Evolutionary conservation across 176 grass and related monocot species (phyloP), one percentile per base, ranked within the genome.

Genomic region (Eleusine coracana): DNA sequence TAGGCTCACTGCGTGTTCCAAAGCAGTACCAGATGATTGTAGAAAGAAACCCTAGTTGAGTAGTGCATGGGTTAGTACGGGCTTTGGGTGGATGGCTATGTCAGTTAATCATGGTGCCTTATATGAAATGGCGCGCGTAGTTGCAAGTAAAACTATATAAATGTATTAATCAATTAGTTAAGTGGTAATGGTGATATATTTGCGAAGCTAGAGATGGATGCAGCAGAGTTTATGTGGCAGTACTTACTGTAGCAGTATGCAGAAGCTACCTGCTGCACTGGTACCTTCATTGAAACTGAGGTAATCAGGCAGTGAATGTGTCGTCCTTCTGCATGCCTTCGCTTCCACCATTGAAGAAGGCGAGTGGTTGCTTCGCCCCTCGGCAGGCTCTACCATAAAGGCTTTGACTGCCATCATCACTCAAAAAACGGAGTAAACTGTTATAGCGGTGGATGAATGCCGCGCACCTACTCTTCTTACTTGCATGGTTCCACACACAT

Each of bases 271-370:
- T 38, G 40, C 68, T 71, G 78, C 71, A n/a, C 40, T 62, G 70
- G 40, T 37, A 51, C 25, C 66, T 82, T 85, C 71, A 90, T 79
- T 93, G 91, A 90, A 84, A 85, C 77, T 85, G 85, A 82, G 74
- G 74, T 65, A 85, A 75, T 85, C 73, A 75, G 45, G 49, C 49
- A 88, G 68, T 81, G 61, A 90, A 78, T 69, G 73, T 42, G 20
- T 66, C 76, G 85, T 86, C 86, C 77, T 82, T 52, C 67, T 39
- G 56, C 77, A 66, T 37, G 63, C 34, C 23, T 64, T 40, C n/a
- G 70, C 56, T 72, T 31, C 15, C 25, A 75, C 74, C 61, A 86
- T 80, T 88, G 87, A 93, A 84, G 87, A 87, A 77, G 75, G 50
- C 82, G 10, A 34, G 42, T 80, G 17, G 77, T 75, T 82, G 82